Base-by-base conservation (phyloP, 192 early-diverging fungal genomes). In the Rhizophagus clarus region DNA sequence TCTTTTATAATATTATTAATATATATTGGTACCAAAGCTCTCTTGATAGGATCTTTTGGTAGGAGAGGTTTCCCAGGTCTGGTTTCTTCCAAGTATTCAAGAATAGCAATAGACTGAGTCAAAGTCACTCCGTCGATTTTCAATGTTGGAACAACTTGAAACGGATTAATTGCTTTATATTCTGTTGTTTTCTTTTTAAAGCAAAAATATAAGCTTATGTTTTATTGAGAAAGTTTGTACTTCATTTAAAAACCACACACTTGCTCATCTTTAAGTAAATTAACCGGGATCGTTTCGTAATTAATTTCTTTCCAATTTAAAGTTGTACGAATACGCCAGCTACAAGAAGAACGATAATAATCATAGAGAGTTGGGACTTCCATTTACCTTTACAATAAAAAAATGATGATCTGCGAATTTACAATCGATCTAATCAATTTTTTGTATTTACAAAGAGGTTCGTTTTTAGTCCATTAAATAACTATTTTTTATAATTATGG, bases 41-140 rank as follows among this genome's bases (percentile, higher is more conserved):
- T 89, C 40, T 86, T 83, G 15, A 87, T 70, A 40, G 92, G 87
- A 40, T 95, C 92, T 51, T 83, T 84, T 17, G 97, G 97, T 64
- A 98, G 84, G 60, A 97, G 85, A 15, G 94, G 87, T 17, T 79
- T 84, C 72, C 89, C 88, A 17, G 94, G 90, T 61, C 87, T 77
- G 14, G 88, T 83, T 79, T 98, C 97, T 63, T 98, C 97, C 6
- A 98, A 84, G 79, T 95, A 95, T 79, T 98, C 97, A 26, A 96
- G 77, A 61, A 98, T 97, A 20, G 95, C 92, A 26, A 90, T 75
- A 7, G 93, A 95, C 87, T 97, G 91, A 63, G 80, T 84, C 37
- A 95, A 62, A 4, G 75, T 75, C 24, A 85, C 71, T 11, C 92
- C 91, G 76, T 88, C 88, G 47, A 91, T 88, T 20, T 88, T 69